phyloP scores from a whole-genome alignment of 495 filamentous ascomycete genomes.

The Monascus purpureus region DNA sequence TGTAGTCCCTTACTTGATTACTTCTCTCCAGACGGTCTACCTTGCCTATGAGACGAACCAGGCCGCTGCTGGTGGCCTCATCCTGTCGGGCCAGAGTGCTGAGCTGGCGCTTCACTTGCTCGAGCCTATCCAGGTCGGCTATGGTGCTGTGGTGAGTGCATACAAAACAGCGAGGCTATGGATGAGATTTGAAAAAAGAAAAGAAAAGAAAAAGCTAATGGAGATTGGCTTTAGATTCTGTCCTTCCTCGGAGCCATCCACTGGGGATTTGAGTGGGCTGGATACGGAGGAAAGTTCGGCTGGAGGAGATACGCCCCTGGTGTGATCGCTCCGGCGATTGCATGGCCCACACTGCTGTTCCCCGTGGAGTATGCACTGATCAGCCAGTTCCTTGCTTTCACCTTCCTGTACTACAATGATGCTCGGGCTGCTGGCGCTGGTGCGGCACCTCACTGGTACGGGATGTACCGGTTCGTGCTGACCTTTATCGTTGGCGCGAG shows the following conservation, averaged over 20 bases:
- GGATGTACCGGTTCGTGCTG: conserved; percentile 85
- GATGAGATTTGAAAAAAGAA: not conserved
- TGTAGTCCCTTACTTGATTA: conserved; percentile 79
- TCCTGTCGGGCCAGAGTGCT: conserved; percentile 60
- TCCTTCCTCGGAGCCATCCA: conserved; percentile 95
- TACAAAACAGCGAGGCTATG: not conserved
- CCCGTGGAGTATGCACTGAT: conserved; percentile 82
- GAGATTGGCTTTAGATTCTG: conserved; percentile 50
- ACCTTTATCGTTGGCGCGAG: conserved; percentile 84
- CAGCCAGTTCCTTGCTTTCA: conserved; percentile 80
- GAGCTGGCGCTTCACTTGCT: conserved; percentile 60
- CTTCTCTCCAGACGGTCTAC: conserved; percentile 75
- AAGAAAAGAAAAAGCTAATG: no score
- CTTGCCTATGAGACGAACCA: conserved; percentile 71
- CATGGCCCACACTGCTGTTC: conserved; percentile 87
- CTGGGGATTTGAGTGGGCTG: conserved; percentile 78
- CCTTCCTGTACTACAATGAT: conserved; percentile 80
- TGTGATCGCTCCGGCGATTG: conserved; percentile 66
- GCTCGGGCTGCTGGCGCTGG: conserved; percentile 57
- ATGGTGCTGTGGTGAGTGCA: conserved; percentile 70
- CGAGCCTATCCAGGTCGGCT: conserved; percentile 86
- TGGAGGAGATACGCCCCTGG: conserved; percentile 74
- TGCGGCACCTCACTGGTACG: conserved; percentile 88
- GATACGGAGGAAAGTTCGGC: conserved; percentile 56
- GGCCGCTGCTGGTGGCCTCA: conserved; percentile 44